Conservation (phyloP, 208 protist species). For the Leishmania arabica region DNA sequence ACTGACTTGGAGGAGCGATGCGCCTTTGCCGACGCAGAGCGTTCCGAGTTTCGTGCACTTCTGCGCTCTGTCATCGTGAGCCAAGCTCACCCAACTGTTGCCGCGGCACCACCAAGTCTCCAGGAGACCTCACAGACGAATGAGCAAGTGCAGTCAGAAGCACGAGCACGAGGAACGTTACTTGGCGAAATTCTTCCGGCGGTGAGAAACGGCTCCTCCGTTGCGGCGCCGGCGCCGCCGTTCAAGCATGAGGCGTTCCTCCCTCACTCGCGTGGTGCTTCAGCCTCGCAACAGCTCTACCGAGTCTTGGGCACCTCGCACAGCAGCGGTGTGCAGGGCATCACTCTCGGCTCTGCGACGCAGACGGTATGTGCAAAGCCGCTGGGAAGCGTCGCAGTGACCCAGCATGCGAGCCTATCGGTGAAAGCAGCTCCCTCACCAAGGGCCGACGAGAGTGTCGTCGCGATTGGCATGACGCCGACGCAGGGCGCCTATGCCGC, state of each 20-base stretch:
- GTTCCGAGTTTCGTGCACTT: constrained; percentile 65
- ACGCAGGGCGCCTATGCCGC: constrained; percentile 63
- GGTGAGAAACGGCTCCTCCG: background rate
- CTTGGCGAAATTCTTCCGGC: constrained; percentile 24
- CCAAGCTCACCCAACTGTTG: constrained; percentile 4
- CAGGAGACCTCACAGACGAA: background rate
- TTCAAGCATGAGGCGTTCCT: background rate
- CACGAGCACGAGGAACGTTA: background rate
- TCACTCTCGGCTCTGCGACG: background rate
- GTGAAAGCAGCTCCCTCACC: constrained; percentile 1
- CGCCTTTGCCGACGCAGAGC: constrained; percentile 75
- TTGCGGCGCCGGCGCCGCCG: background rate
- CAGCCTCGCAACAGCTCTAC: constrained; percentile 20
- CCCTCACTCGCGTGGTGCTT: background rate
- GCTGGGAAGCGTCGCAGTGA: background rate
- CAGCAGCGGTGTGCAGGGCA: constrained; percentile 15
- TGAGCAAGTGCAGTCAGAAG: too few relatives aligned
- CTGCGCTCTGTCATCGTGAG: constrained; percentile 48
- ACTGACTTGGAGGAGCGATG: constrained; percentile 78
- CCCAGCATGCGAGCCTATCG: background rate
- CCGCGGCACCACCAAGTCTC: background rate
- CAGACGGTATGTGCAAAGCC: background rate
- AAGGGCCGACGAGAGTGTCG: background rate
- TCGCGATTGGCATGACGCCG: constrained; percentile 50
- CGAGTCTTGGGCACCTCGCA: constrained; percentile 15